A percentile compares a stretch with the other conserved stretches of the same genome.
phyloP scores from a whole-genome alignment of 257 asterid species.

The Solanum medicagineum region DNA sequence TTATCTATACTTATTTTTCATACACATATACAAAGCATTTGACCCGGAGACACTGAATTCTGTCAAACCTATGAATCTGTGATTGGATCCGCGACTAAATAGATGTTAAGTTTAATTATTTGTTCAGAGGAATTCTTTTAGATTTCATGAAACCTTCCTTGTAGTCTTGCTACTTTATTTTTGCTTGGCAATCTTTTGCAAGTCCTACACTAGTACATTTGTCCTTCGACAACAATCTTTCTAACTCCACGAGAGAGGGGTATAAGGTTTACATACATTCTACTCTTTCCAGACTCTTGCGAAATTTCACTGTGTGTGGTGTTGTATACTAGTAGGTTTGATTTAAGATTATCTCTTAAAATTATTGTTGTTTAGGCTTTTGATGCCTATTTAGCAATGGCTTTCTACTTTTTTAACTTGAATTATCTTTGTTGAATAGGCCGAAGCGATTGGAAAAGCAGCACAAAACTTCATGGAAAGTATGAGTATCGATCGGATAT shows the following conservation, averaged over 20 bases:
- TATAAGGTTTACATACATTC: neutral
- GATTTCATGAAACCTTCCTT: neutral
- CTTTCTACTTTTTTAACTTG: neutral
- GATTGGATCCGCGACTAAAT: neutral
- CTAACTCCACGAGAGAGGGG: neutral
- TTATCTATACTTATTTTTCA: neutral
- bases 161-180: neutral
- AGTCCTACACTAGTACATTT: neutral
- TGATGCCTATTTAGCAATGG: neutral
- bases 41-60: neutral
- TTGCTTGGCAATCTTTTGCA: neutral
- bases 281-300: neutral
- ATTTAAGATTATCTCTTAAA: neutral
- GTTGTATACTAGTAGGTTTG: neutral
- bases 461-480: slow-evolving; percentile 50
- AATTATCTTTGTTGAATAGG: slow-evolving; percentile 11
- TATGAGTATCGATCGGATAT: slow-evolving; percentile 44
- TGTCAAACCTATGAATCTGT: neutral
- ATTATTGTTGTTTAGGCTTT: neutral
- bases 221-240: too few relatives aligned
- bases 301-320: neutral
- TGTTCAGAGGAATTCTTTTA: neutral
- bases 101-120: neutral
- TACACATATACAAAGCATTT: neutral
- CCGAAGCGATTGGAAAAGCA: slow-evolving; percentile 48